These are phyloP conservation scores for Micractinium sp. DNA, from an alignment of 139 green algal genomes.

Conservation along the genomic window DNA sequence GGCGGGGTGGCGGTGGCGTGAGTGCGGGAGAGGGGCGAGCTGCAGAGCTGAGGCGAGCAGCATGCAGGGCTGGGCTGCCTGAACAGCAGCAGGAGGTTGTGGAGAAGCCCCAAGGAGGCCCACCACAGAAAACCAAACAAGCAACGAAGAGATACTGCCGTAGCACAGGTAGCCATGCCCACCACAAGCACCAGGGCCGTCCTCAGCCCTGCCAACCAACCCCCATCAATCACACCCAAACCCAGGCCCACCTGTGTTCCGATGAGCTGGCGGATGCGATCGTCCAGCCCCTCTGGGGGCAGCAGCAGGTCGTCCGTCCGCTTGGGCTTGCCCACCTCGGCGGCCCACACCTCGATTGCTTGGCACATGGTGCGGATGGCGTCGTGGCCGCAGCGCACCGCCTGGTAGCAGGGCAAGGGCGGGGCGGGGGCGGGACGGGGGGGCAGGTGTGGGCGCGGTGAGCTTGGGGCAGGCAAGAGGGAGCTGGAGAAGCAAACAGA, in stretches of 20 bases:
- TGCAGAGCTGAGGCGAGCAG: background rate
- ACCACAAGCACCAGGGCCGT: too few relatives aligned
- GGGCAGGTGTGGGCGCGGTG: background rate
- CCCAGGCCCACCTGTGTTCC: constrained; percentile 6
- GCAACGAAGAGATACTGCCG: too few relatives aligned
- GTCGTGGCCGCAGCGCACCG: constrained; percentile 59
- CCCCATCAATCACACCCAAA: background rate
- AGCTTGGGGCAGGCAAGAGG: background rate
- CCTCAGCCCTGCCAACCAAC: too few relatives aligned
- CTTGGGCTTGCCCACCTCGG: constrained; percentile 80
- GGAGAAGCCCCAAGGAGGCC: too few relatives aligned
- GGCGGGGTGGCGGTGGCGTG: too few relatives aligned
- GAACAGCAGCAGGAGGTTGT: too few relatives aligned
- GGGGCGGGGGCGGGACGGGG: background rate
- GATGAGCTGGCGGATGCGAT: constrained; percentile 35
- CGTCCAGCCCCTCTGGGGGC: constrained; percentile 64
- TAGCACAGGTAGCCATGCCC: too few relatives aligned
- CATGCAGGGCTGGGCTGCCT: background rate
- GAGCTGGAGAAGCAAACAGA: background rate
- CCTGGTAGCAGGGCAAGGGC: constrained; percentile 29
- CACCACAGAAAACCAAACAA: too few relatives aligned
- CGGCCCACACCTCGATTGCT: constrained; percentile 77
- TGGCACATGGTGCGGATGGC: constrained; percentile 74
- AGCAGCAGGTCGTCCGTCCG: constrained; percentile 51
- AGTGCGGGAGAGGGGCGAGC: too few relatives aligned